Base-by-base conservation (phyloP, 352 stramenopile species). In the Globisporangium splendens region DNA sequence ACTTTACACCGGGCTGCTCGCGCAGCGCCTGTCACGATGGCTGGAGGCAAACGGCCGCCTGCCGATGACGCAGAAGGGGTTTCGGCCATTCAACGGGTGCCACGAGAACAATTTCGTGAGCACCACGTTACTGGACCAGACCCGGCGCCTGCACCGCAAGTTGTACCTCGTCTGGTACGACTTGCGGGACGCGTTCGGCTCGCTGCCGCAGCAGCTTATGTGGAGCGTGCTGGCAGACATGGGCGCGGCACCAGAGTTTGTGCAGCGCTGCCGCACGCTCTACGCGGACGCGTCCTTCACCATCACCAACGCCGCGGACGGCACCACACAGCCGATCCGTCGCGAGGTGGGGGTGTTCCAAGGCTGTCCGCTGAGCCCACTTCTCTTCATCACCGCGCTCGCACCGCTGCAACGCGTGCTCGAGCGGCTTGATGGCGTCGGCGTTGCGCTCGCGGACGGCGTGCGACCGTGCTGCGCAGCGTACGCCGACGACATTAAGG, bases 21-120 rank as follows among this genome's bases (percentile, higher is more conserved):
- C 59, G 18, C 44, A 21, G 8, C 55, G 65, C 0, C 38, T 77
- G 4, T 57, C 48, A 8, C 24, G 31, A 0, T 72, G 61, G 61
- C 21, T 72, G 8, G 59, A 68, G 8, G 42, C 24, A 12, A 75
- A 75, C 42, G 56, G 44, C 0, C 63, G 57, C 0, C 53, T 69
- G 14, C 28, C 62, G 0, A 1, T 8, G 0, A 44, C 52, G 0
- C 65, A 70, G 56, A 73, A 70, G 49, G 69, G 65, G 2, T 77
- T 77, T 31, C 50, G 69, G 0, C 18, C n/a, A 0, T 31, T 71
- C 14, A 67, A 73, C 43, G 65, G 62, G 1, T 72, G 65, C 52
- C 53, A 65, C 17, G 65, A 74, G 39, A 59, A 77, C 56, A 72
- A 72, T 51, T 70, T 70, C 49, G 8, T 68, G 17, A 46, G 50